Conservation (phyloP, 768 basidiomycete species). For the Tricholoma saponaceum region DNA sequence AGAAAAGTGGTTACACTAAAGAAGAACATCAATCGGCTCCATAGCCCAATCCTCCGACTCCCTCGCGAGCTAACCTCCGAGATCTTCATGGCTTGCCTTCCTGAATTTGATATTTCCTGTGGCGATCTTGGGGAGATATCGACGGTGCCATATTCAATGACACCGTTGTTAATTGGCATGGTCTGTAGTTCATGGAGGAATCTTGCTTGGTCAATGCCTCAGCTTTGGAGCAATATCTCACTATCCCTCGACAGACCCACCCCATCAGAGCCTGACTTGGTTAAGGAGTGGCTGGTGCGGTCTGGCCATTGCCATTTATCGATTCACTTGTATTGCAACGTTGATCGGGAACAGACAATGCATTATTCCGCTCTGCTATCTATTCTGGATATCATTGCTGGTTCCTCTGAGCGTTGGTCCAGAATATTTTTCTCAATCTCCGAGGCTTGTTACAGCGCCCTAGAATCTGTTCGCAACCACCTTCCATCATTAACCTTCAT, state of each 20-base stretch:
- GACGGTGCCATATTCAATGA: not conserved
- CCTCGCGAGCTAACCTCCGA: not conserved
- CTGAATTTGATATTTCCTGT: not conserved
- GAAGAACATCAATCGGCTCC: not conserved
- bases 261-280: not conserved
- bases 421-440: not conserved
- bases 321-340: not conserved
- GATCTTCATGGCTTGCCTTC: not conserved
- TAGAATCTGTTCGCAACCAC: not conserved
- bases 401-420: not conserved
- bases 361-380: not conserved
- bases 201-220: not conserved
- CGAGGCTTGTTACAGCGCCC: not conserved
- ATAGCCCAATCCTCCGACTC: not conserved
- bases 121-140: not conserved
- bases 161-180: not conserved
- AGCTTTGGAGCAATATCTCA: not conserved
- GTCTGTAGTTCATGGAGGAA: not conserved
- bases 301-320: not conserved
- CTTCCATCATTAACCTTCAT: not conserved
- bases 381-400: not conserved
- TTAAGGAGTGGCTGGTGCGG: not conserved
- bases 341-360: not conserved
- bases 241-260: not conserved
- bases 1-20: not conserved